These are phyloP conservation scores for Umbelopsis sp. DNA, from an alignment of 192 early-diverging fungal species.

Conservation along the genomic window DNA sequence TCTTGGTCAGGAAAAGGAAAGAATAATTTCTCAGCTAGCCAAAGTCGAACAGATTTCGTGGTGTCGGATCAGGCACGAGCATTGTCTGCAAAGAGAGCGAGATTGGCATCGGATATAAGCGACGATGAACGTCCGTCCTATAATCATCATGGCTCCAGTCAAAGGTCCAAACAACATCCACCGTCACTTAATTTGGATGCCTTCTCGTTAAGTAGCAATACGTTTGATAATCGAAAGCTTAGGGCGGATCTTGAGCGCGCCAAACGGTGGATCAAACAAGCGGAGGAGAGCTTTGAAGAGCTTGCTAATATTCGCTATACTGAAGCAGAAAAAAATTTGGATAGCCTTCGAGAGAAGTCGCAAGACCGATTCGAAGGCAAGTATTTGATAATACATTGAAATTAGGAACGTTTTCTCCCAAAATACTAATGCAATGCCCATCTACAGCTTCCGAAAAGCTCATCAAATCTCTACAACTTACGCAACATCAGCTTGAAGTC, in stretches of 20 bases:
- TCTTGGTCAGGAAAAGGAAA: neutral
- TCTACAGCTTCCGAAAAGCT: conserved; percentile 1
- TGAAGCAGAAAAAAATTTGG: neutral
- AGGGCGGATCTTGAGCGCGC: neutral
- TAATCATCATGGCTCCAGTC: neutral
- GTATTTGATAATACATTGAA: neutral
- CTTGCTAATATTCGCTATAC: conserved; percentile 7
- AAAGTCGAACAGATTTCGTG: neutral
- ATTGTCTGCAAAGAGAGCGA: neutral
- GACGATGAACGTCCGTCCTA: neutral
- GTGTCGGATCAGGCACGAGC: conserved; percentile 8
- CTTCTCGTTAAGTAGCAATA: neutral
- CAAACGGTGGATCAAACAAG: conserved; percentile 11
- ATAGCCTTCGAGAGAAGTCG: neutral
- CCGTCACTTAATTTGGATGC: neutral
- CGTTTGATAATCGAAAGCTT: neutral
- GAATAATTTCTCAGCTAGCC: neutral
- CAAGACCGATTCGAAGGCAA: conserved; percentile 6
- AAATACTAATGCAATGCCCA: neutral
- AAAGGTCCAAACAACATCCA: neutral
- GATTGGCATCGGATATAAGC: neutral
- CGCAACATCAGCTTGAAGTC: neutral
- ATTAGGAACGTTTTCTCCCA: neutral
- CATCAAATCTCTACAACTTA: neutral
- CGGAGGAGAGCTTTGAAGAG: conserved; percentile 19